These are phyloP conservation scores for Kwoniella europaea DNA, from an alignment of 768 basidiomycete species.

Conservation along the genomic window DNA sequence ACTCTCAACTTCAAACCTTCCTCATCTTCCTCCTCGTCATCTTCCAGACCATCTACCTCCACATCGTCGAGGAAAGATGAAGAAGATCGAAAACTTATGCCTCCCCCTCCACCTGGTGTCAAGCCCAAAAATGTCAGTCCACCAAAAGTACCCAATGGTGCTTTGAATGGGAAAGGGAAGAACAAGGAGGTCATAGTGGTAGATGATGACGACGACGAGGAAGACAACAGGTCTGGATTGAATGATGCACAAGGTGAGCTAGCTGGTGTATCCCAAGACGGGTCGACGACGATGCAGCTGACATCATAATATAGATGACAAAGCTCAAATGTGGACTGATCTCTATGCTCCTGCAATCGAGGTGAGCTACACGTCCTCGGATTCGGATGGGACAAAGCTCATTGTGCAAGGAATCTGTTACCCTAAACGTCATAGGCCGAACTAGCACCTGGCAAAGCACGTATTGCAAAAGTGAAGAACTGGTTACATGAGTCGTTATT, in stretches of 20 bases:
- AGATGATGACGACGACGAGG: conserved; percentile 33
- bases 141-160: no score
- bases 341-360: conserved; percentile 39
- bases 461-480: conserved; percentile 45
- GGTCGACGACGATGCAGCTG: neutral
- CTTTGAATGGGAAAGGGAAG: conserved; percentile 25
- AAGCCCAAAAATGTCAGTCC: conserved; percentile 11
- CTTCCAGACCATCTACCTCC: conserved; percentile 7
- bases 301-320: neutral
- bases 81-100: conserved; percentile 42
- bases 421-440: conserved; percentile 33
- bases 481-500: conserved; percentile 55
- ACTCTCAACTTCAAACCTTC: conserved; percentile 40
- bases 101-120: conserved; percentile 40
- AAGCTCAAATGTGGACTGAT: conserved; percentile 51
- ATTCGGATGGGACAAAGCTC: neutral
- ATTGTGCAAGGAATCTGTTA: neutral
- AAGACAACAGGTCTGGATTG: conserved; percentile 7
- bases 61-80: conserved; percentile 18
- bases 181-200: conserved; percentile 36
- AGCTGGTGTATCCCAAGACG: neutral
- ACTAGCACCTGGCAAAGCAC: conserved; percentile 53
- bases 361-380: conserved; percentile 20
- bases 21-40: conserved; percentile 8
- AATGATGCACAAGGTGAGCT: neutral